A percentile compares a stretch with the other conserved stretches of the same genome.
Conservation (phyloP, 352 stramenopile species). For the Phytophthora aleatoria region DNA sequence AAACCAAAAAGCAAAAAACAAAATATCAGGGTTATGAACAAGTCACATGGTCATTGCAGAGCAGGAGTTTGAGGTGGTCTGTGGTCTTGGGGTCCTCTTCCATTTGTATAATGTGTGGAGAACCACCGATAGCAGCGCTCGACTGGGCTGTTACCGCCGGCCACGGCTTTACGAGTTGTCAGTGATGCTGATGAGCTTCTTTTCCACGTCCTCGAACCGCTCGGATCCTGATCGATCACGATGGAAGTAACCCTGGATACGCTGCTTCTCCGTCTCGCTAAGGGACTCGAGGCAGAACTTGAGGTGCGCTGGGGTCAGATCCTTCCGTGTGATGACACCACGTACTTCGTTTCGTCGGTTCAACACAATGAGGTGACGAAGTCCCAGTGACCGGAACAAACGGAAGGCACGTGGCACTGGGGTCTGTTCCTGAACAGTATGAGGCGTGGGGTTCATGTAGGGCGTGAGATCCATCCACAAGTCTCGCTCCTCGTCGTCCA, state of each 20-base stretch:
- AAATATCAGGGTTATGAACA: slow-evolving; percentile 20
- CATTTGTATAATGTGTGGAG: slow-evolving; percentile 3
- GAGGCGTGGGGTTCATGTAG: slow-evolving; percentile 97
- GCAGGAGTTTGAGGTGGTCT: slow-evolving; percentile 26
- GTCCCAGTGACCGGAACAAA: slow-evolving; percentile 96
- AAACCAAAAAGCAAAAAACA: neutral
- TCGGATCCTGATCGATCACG: slow-evolving; percentile 69
- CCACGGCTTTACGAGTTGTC: slow-evolving; percentile 78
- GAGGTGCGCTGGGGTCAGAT: slow-evolving; percentile 83
- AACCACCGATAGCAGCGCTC: slow-evolving; percentile 28
- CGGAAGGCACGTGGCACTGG: slow-evolving; percentile 96
- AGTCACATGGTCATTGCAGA: slow-evolving; percentile 34
- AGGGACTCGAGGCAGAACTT: slow-evolving; percentile 80
- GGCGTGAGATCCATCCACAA: slow-evolving; percentile 95
- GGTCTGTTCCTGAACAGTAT: slow-evolving; percentile 94
- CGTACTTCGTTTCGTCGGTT: slow-evolving; percentile 91
- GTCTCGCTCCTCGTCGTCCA: slow-evolving; percentile 90
- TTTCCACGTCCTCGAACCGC: slow-evolving; percentile 84
- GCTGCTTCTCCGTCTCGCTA: slow-evolving; percentile 80
- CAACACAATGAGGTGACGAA: slow-evolving; percentile 95
- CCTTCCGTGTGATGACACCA: slow-evolving; percentile 87
- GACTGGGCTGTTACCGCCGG: slow-evolving; percentile 25
- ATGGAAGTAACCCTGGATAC: slow-evolving; percentile 87
- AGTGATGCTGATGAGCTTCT: slow-evolving; percentile 79
- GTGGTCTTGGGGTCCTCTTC: slow-evolving; percentile 32